Evolutionary conservation across 2,329 filamentous ascomycete species (phyloP).

Genomic region (Colletotrichum tofieldiae): DNA sequence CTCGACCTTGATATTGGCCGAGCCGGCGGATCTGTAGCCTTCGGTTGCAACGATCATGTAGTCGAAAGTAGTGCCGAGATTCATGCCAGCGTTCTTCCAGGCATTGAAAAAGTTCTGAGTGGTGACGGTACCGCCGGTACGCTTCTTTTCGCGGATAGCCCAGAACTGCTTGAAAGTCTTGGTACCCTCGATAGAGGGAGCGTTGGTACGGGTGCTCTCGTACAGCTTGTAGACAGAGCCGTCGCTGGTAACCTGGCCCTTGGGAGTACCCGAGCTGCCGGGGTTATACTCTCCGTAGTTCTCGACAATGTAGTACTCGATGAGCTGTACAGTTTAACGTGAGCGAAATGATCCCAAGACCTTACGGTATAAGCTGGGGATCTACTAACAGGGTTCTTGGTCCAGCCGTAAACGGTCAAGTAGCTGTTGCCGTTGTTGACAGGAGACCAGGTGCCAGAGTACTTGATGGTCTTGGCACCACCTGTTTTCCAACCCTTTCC

Average conservation of each 20-base stretch:
- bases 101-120: conserved; percentile 67
- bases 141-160: conserved; percentile 66
- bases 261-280: conserved; percentile 50
- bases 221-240: conserved; percentile 57
- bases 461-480: conserved; percentile 53
- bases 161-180: conserved; percentile 68
- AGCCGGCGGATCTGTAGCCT: conserved; percentile 66
- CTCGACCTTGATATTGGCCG: conserved; percentile 62
- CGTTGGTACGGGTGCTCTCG: conserved; percentile 56
- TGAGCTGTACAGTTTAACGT: conserved; percentile 11
- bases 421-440: conserved; percentile 53
- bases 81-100: conserved; percentile 65
- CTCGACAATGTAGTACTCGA: conserved; percentile 50
- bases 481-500: conserved; percentile 73
- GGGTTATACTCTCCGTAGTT: conserved; percentile 57
- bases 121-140: conserved; percentile 65
- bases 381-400: conserved; percentile 51
- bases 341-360: not conserved
- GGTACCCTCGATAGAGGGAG: conserved; percentile 65
- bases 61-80: conserved; percentile 61
- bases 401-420: conserved; percentile 59
- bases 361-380: too few relatives aligned
- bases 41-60: conserved; percentile 71
- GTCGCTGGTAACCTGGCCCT: conserved; percentile 55
- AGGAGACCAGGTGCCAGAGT: conserved; percentile 51